A percentile compares a stretch with the other conserved stretches of the same genome.
phyloP scores from a whole-genome alignment of 2,329 filamentous ascomycete species.

The Dothistroma septosporum region DNA sequence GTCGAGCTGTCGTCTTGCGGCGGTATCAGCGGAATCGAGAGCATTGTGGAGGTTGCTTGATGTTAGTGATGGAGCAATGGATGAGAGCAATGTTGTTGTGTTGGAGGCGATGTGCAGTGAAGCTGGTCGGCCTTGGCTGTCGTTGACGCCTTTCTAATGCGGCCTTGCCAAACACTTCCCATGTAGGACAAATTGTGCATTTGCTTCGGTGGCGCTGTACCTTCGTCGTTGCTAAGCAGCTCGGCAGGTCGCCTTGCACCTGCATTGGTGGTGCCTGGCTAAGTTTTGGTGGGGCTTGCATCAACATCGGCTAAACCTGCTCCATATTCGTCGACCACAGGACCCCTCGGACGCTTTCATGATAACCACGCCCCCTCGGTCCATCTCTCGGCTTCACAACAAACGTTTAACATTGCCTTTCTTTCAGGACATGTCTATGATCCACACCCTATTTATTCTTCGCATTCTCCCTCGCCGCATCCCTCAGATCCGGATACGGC shows the following conservation, averaged over 20 bases:
- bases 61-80: neutral
- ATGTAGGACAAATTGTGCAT: neutral
- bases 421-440: no score
- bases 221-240: neutral
- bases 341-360: no score
- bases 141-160: no score
- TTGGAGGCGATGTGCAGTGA: neutral
- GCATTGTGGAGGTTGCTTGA: conserved; percentile 18
- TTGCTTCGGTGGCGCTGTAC: neutral
- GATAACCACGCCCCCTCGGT: no score
- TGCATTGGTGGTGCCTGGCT: neutral
- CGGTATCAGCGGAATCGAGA: conserved; percentile 33
- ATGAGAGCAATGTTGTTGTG: neutral
- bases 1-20: conserved; percentile 29
- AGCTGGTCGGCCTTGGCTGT: neutral
- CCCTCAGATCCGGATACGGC: no score
- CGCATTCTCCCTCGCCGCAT: no score
- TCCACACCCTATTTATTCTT: no score
- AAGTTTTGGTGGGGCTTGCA: neutral
- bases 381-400: no score
- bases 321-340: no score
- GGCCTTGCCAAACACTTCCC: no score
- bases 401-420: no score
- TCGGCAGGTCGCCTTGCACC: neutral
- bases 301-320: no score